Base-by-base conservation (phyloP, 345 rosid species). In the Corchorus olitorius region DNA sequence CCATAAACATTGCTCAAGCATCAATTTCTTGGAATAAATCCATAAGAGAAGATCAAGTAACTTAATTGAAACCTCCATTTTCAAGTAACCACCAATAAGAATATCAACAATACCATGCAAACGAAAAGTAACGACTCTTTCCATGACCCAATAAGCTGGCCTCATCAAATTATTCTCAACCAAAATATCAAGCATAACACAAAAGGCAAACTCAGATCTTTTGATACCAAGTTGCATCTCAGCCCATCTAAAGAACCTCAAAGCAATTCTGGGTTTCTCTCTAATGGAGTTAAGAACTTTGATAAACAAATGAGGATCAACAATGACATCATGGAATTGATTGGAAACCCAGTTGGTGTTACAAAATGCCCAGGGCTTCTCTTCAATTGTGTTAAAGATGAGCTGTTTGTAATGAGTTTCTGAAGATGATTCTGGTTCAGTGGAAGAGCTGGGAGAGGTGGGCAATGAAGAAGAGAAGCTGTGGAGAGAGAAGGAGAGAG, bases 91-190 rank as follows among this genome's bases (percentile, higher is more conserved):
- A 56, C 83, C 75, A 22, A 90, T 75, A 76, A 92, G 79, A 78
- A 85, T 78, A 77, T 92, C 93, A n/a, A 78, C 81, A 66, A 90
- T 82, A 34, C 83, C 87, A 55, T 87, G 79, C 88, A 92, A 78
- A 77, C 75, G 73, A 16, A 82, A 62, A 62, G 75, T 77, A 78
- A 90, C 72, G 17, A 81, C 77, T 60, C 80, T 81, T 81, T 88
- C 92, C 77, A 87, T 77, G 16, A 92, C 88, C 86, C 87, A 78
- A 73, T 79, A 78, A 45, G 92, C 93, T 20, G 88, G 76, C 43
- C 68, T 39, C 88, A 85, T 83, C 84, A 85, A 78, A 79, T 73
- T 77, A 45, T 72, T 82, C 75, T 86, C 91, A 2, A 80, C 89
- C 74, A 90, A 78, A 77, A 90, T 89, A 78, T 89, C 91, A 48